Evolutionary conservation across 2,329 filamentous ascomycete genomes (phyloP).

Genomic region (Cladosporium phlei): DNA sequence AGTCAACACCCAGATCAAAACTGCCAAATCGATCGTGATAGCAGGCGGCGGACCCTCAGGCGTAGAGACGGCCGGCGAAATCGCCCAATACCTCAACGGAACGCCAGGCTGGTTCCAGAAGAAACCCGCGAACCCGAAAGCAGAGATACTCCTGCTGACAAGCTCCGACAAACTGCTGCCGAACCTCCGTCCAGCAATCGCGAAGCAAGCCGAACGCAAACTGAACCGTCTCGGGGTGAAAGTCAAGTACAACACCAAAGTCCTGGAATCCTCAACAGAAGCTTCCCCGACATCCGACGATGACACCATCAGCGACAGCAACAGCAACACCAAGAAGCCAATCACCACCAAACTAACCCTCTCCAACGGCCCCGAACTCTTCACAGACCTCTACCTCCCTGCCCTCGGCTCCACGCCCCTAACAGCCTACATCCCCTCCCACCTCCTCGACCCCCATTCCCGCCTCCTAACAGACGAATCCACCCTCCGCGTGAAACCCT

Average conservation of each 20-base stretch:
- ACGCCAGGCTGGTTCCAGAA: constrained; percentile 36
- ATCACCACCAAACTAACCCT: constrained; percentile 9
- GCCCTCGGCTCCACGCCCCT: constrained; percentile 48
- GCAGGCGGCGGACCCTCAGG: constrained; percentile 35
- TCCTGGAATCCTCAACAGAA: constrained; percentile 16
- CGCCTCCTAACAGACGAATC: constrained; percentile 43
- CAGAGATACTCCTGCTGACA: constrained; percentile 41
- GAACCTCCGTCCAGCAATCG: constrained; percentile 35
- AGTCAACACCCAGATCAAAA: constrained; percentile 28
- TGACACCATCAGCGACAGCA: too few species aligned
- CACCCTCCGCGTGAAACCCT: constrained; percentile 38
- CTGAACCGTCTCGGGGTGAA: constrained; percentile 41
- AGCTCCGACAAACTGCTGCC: constrained; percentile 36
- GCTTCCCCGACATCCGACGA: too few species aligned
- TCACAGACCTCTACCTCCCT: constrained; percentile 48
- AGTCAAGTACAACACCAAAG: constrained; percentile 36
- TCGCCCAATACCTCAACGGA: constrained; percentile 35
- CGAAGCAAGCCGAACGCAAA: constrained; percentile 38
- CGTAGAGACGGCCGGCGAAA: constrained; percentile 36
- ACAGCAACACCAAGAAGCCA: too few species aligned
- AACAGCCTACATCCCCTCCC: constrained; percentile 43
- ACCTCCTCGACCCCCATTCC: constrained; percentile 41
- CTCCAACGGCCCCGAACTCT: constrained; percentile 40
- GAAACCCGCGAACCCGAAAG: constrained; percentile 32
- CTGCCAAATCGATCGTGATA: constrained; percentile 33